phyloP scores from a whole-genome alignment of 345 rosid species.

The Arabis alpina region DNA sequence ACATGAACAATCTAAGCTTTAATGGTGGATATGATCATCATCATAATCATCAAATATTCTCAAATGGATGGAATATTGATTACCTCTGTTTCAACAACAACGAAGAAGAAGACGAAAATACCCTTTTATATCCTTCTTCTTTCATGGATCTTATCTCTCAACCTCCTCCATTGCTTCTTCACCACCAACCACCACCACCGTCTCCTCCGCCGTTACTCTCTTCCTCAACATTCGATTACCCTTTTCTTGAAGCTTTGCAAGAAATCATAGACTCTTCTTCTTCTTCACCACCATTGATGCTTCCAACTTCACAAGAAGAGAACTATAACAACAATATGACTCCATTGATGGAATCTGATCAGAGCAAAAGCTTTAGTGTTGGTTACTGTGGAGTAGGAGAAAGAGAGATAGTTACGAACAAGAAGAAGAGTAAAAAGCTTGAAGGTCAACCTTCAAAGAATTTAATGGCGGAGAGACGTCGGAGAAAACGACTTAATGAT shows the following conservation, averaged over 20 bases:
- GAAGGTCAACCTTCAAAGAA: slow-evolving; percentile 96
- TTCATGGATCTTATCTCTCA: slow-evolving; percentile 49
- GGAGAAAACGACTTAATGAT: slow-evolving; percentile 83
- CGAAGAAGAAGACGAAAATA: slow-evolving; percentile 45
- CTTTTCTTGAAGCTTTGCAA: slow-evolving; percentile 51
- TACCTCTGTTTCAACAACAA: slow-evolving; percentile 47
- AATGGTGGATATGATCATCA: slow-evolving; percentile 41
- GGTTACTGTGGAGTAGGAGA: slow-evolving; percentile 50
- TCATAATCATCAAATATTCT: slow-evolving; percentile 40
- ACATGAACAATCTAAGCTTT: slow-evolving; percentile 30
- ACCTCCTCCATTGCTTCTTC: slow-evolving; percentile 41
- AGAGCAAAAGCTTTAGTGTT: slow-evolving; percentile 48
- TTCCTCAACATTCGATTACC: slow-evolving; percentile 49
- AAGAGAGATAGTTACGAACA: slow-evolving; percentile 39
- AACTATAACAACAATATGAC: slow-evolving; percentile 3
- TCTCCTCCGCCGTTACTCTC: slow-evolving; percentile 40
- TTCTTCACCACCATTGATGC: slow-evolving; percentile 42
- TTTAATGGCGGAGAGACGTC: slow-evolving; percentile 85
- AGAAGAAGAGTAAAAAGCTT: slow-evolving; percentile 56
- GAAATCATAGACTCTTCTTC: slow-evolving; percentile 46
- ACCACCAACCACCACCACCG: slow-evolving; percentile 48
- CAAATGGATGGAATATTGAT: slow-evolving; percentile 60
- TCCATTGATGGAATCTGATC: slow-evolving; percentile 56
- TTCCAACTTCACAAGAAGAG: slow-evolving; percentile 37
- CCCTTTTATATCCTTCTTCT: slow-evolving; percentile 30